These are phyloP conservation scores for Cutaneotrichosporon spelunceum DNA, from an alignment of 1,284 basidiomycete species.

Conservation along the genomic window DNA sequence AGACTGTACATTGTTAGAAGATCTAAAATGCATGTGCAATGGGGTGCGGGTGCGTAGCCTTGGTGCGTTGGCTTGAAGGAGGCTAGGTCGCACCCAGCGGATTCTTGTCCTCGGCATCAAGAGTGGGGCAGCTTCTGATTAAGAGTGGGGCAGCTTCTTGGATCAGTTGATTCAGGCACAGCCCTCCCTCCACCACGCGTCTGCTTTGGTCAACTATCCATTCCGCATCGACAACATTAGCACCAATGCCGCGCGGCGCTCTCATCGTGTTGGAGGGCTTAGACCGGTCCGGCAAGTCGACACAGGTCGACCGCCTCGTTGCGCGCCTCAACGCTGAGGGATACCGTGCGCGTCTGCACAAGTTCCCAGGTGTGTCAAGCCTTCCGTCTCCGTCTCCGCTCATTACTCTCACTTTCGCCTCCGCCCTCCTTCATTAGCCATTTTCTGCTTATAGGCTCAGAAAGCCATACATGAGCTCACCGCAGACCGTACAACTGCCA, in stretches of 20 bases:
- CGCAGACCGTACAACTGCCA: slow-evolving; percentile 83
- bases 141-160: too few species aligned
- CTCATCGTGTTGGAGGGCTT: slow-evolving; percentile 92
- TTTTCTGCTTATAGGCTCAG: too few species aligned
- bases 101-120: too few species aligned
- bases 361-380: slow-evolving; percentile 82
- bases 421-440: not conserved
- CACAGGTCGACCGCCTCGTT: slow-evolving; percentile 67
- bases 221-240: not conserved
- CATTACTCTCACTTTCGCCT: not conserved
- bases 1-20: not conserved
- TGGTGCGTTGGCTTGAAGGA: too few species aligned
- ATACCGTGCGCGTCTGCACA: slow-evolving; percentile 55
- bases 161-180: not conserved
- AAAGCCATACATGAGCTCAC: not conserved
- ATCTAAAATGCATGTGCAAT: not conserved
- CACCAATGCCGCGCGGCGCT: slow-evolving; percentile 55
- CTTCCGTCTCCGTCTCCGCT: not conserved
- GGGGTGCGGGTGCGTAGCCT: too few species aligned
- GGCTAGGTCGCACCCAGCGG: too few species aligned
- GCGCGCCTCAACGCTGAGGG: slow-evolving; percentile 53
- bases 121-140: too few species aligned
- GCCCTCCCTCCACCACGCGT: slow-evolving; percentile 10
- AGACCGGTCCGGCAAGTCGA: slow-evolving; percentile 89
- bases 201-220: not conserved